These are phyloP conservation scores for Plenodomus biglobosus DNA, from an alignment of 2,329 filamentous ascomycete genomes.

Conservation along the genomic window DNA sequence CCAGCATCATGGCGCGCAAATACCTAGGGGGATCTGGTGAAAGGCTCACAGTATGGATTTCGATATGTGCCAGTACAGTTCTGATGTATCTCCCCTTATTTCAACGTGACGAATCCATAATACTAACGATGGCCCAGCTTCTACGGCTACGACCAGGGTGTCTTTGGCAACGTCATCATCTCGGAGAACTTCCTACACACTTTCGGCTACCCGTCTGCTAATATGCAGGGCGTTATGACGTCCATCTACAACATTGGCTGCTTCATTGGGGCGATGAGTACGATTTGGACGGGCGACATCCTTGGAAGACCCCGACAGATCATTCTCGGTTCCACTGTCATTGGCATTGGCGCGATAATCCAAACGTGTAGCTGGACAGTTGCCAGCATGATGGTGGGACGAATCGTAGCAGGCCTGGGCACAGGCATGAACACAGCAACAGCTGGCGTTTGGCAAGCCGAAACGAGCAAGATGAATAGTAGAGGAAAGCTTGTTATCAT, in stretches of 20 bases:
- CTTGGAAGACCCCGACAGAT: slow-evolving; percentile 61
- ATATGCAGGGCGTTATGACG: slow-evolving; percentile 46
- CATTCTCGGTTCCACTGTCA: slow-evolving; percentile 56
- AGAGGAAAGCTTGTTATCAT: slow-evolving; percentile 52
- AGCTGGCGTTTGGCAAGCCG: slow-evolving; percentile 52
- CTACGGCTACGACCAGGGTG: slow-evolving; percentile 48
- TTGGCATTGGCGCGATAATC: slow-evolving; percentile 42
- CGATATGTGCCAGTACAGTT: slow-evolving; percentile 53
- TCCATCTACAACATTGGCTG: slow-evolving; percentile 49
- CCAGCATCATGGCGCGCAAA: slow-evolving; percentile 46
- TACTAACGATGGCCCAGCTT: slow-evolving; percentile 29
- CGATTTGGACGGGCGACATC: slow-evolving; percentile 56
- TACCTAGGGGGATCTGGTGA: slow-evolving; percentile 56
- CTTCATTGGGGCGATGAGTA: slow-evolving; percentile 48
- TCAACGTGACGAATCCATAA: neutral
- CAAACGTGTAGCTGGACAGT: slow-evolving; percentile 43
- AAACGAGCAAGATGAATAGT: slow-evolving; percentile 51
- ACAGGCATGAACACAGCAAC: slow-evolving; percentile 55
- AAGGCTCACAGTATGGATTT: slow-evolving; percentile 56
- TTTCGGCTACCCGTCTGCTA: slow-evolving; percentile 31
- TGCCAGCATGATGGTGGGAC: slow-evolving; percentile 43
- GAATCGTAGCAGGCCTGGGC: slow-evolving; percentile 50
- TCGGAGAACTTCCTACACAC: slow-evolving; percentile 34
- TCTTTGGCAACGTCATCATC: slow-evolving; percentile 42
- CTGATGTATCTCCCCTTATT: slow-evolving; percentile 36